These are phyloP conservation scores for Ascoidea tarda DNA, from an alignment of 805 yeast genomes.

Conservation along the genomic window DNA sequence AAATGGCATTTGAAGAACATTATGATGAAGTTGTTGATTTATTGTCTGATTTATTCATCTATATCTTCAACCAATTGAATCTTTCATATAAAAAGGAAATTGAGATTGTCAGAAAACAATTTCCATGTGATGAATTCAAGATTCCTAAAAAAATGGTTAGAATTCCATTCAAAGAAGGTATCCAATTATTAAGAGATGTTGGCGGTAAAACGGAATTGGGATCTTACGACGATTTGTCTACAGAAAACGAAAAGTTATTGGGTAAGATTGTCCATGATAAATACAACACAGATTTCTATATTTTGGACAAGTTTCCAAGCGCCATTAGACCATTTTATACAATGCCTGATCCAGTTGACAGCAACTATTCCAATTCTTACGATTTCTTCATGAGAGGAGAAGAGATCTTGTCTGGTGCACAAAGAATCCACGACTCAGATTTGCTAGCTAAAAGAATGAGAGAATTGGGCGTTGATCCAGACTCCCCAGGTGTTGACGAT, in stretches of 20 bases:
- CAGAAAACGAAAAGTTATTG: conserved; percentile 88
- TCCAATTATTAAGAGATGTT: conserved; percentile 68
- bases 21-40: conserved; percentile 76
- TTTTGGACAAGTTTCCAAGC: conserved; percentile 95
- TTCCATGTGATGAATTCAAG: conserved; percentile 95
- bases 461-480: conserved; percentile 72
- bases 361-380: conserved; percentile 90
- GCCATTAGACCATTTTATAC: conserved; percentile 97
- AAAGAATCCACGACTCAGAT: conserved; percentile 92
- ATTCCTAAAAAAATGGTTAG: conserved; percentile 89
- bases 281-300: conserved; percentile 95
- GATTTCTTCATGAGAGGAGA: conserved; percentile 99
- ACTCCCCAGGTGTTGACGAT: conserved; percentile 72
- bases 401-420: conserved; percentile 98
- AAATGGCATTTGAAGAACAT: conserved; percentile 97
- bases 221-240: conserved; percentile 79
- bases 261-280: conserved; percentile 88
- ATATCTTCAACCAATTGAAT: conserved; percentile 77
- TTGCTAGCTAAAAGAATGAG: conserved; percentile 71
- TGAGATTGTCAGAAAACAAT: conserved; percentile 82
- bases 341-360: conserved; percentile 92
- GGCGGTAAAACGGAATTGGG: conserved; percentile 68
- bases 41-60: conserved; percentile 63
- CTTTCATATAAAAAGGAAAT: conserved; percentile 71
- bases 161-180: conserved; percentile 82